Percentiles rank a stretch among this genome's conserved stretches.
Conservation (phyloP, 2,329 filamentous ascomycete genomes). For the Pseudonectria foliicola region DNA sequence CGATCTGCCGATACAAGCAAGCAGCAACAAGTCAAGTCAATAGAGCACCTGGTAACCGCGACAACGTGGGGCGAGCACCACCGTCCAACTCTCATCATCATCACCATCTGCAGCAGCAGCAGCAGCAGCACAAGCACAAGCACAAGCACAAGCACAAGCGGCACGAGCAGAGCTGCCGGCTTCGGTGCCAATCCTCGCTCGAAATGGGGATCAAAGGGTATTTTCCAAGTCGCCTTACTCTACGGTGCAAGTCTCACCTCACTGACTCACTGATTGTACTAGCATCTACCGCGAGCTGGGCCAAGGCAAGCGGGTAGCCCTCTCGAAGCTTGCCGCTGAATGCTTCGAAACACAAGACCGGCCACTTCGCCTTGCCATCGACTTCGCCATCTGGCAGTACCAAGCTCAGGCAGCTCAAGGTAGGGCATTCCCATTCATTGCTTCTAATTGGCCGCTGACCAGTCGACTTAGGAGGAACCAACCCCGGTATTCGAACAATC, state of each 20-base stretch:
- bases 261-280: slow-evolving; percentile 8
- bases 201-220: slow-evolving; percentile 63
- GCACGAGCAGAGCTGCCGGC: slow-evolving; percentile 3
- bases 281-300: slow-evolving; percentile 92
- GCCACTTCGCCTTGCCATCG: slow-evolving; percentile 81
- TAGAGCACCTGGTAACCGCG: slow-evolving; percentile 21
- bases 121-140: slow-evolving; percentile 7
- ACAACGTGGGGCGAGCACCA: slow-evolving; percentile 21
- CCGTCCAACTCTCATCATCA: slow-evolving; percentile 13
- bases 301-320: slow-evolving; percentile 66
- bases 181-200: slow-evolving; percentile 6
- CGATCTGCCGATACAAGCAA: slow-evolving; percentile 25
- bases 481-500: slow-evolving; percentile 82
- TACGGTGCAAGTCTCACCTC: too few relatives aligned
- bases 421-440: slow-evolving; percentile 22
- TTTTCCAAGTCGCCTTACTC: too few relatives aligned
- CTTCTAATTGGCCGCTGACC: slow-evolving; percentile 7
- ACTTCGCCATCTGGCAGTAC: slow-evolving; percentile 96
- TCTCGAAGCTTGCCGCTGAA: slow-evolving; percentile 75
- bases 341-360: slow-evolving; percentile 63
- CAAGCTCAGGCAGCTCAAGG: slow-evolving; percentile 79
- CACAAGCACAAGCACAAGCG: slow-evolving; percentile 6
- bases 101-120: too few relatives aligned
- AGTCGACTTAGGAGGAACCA: slow-evolving; percentile 58
- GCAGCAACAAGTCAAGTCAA: too few relatives aligned